phyloP scores from a whole-genome alignment of 805 yeast genomes.

The Myxozyma monticola region DNA sequence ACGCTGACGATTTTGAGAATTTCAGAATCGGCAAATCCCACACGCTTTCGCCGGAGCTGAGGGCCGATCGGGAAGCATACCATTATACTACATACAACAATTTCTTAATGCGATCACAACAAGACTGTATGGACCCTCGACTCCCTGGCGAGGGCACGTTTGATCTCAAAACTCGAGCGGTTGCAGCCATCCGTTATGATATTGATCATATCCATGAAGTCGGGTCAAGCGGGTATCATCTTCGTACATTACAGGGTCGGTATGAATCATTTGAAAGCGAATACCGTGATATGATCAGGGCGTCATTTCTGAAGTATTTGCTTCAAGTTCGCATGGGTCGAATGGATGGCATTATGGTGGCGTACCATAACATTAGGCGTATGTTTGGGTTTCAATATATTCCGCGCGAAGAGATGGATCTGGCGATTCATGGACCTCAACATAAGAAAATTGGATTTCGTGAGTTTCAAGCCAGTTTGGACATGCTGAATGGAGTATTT shows the following conservation, averaged over 20 bases:
- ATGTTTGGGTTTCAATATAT: conserved; percentile 90
- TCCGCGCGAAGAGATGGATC: conserved; percentile 72
- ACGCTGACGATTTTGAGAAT: conserved; percentile 51
- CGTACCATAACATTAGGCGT: conserved; percentile 78
- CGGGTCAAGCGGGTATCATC: conserved; percentile 65
- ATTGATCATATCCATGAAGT: conserved; percentile 57
- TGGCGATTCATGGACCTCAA: conserved; percentile 52
- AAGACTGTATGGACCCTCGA: conserved; percentile 75
- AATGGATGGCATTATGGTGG: conserved; percentile 95
- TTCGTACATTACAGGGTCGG: conserved; percentile 59
- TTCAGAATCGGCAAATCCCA: conserved; percentile 37
- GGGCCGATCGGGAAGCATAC: conserved; percentile 45
- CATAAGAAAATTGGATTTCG: conserved; percentile 55
- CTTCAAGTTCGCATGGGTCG: conserved; percentile 92
- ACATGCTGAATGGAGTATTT: conserved; percentile 52
- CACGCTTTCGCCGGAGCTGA: conserved; percentile 16
- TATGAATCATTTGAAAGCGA: conserved; percentile 85
- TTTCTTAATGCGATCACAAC: conserved; percentile 83
- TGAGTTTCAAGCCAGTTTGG: conserved; percentile 65
- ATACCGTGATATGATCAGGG: conserved; percentile 66
- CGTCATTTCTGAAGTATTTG: conserved; percentile 79
- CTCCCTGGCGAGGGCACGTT: conserved; percentile 90
- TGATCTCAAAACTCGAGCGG: conserved; percentile 91
- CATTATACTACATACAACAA: conserved; percentile 70
- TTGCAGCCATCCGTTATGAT: conserved; percentile 80